Evolutionary conservation across 306 rosid genomes (phyloP).

Genomic region (Cucurbita maxima): DNA sequence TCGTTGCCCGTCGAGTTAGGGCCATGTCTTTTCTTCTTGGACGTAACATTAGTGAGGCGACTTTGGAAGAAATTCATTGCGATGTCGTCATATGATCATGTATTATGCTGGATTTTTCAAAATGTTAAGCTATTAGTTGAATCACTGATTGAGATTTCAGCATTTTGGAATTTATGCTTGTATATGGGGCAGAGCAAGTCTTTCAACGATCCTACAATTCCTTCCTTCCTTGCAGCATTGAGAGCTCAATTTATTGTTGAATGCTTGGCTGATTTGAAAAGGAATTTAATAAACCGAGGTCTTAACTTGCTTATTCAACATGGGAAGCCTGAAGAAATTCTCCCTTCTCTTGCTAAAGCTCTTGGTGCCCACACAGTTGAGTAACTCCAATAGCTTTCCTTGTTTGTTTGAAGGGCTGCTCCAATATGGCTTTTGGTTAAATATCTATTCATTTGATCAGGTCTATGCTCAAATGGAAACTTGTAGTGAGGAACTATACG

Average conservation of each 20-base stretch:
- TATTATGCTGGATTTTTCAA: too few relatives aligned
- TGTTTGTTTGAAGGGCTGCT: neutral
- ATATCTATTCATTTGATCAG: conserved; percentile 18
- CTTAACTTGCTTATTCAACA: conserved; percentile 68
- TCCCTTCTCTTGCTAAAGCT: conserved; percentile 58
- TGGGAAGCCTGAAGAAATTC: conserved; percentile 80
- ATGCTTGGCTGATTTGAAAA: conserved; percentile 61
- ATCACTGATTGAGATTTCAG: neutral
- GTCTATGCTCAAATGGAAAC: conserved; percentile 96
- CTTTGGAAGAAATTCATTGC: neutral
- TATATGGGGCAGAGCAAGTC: neutral
- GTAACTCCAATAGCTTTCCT: conserved; percentile 7
- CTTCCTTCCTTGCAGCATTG: conserved; percentile 32
- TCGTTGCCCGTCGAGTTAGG: neutral
- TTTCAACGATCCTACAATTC: neutral
- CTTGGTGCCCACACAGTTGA: conserved; percentile 58
- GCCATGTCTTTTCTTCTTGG: neutral
- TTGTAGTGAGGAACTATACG: conserved; percentile 71
- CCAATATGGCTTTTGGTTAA: neutral
- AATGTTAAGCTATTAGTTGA: neutral
- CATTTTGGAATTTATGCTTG: neutral
- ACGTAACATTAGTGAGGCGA: neutral
- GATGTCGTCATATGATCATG: neutral
- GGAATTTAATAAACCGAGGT: conserved; percentile 58
- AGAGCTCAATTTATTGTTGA: conserved; percentile 68